These are phyloP conservation scores for Penicillium cosmopolitanum DNA, from an alignment of 495 filamentous ascomycete genomes.

Conservation along the genomic window DNA sequence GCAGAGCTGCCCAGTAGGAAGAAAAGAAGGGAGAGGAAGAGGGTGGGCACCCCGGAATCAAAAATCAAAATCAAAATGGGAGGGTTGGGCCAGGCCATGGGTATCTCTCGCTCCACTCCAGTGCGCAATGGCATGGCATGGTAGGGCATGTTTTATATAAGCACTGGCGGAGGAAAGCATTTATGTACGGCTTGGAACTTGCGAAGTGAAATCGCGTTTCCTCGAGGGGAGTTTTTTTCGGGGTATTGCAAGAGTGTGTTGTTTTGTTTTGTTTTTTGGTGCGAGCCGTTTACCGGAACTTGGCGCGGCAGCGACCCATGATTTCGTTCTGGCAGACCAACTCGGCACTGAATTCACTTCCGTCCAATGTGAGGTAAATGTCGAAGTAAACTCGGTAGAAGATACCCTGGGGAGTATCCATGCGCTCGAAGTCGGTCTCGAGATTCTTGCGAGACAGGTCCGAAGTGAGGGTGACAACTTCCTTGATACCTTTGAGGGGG, in stretches of 20 bases:
- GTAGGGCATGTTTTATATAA: neutral
- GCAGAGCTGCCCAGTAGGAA: constrained; percentile 6
- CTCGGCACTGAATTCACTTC: constrained; percentile 97
- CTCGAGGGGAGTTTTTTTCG: constrained; percentile 7
- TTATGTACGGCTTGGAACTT: neutral
- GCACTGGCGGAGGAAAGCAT: neutral
- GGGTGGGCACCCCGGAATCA: constrained; percentile 5
- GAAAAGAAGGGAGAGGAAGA: neutral
- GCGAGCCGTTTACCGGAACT: constrained; percentile 61
- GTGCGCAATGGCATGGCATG: neutral
- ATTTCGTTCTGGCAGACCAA: constrained; percentile 98
- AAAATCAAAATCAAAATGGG: neutral
- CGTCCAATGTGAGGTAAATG: constrained; percentile 93
- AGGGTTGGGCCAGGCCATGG: neutral
- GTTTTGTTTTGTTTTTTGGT: neutral
- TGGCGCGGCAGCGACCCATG: constrained; percentile 93
- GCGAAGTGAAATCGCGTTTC: neutral
- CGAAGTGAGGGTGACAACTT: constrained; percentile 96
- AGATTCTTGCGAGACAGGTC: constrained; percentile 97
- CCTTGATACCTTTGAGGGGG: constrained; percentile 81
- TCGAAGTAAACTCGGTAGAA: constrained; percentile 89
- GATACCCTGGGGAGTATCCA: constrained; percentile 98
- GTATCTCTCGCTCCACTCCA: neutral
- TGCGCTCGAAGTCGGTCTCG: constrained; percentile 98
- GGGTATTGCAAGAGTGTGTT: constrained; percentile 9